Conservation (phyloP, 345 rosid genomes). For the Mallotus nudiflorus region DNA sequence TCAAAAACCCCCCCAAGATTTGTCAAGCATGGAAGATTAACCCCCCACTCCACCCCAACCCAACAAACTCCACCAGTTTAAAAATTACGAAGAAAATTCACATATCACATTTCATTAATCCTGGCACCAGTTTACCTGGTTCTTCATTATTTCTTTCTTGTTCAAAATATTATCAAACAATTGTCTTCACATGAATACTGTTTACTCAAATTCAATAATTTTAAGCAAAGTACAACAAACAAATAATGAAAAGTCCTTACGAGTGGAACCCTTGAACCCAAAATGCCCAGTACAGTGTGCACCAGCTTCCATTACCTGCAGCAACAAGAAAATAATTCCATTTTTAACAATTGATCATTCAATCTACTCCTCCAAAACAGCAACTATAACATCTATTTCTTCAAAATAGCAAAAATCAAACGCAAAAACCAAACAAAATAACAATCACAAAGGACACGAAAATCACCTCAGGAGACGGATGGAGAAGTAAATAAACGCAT, state of each 20-base stretch:
- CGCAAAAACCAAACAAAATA: background rate
- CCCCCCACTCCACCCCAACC: background rate
- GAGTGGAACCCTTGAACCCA: conserved; percentile 42
- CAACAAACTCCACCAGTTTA: no score
- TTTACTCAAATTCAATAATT: background rate
- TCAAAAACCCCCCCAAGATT: background rate
- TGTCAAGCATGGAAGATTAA: background rate
- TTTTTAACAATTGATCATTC: background rate
- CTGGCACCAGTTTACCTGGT: background rate
- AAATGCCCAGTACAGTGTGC: conserved; percentile 51
- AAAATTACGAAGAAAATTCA: no score
- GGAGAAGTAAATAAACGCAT: conserved; percentile 72
- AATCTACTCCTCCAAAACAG: background rate
- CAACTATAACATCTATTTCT: background rate
- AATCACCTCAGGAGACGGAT: conserved; percentile 61
- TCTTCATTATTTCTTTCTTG: background rate
- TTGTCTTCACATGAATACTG: background rate
- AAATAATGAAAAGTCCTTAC: conserved; percentile 33
- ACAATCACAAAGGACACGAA: background rate
- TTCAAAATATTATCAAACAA: background rate
- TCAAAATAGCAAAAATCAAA: background rate
- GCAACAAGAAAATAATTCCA: background rate
- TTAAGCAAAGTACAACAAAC: background rate
- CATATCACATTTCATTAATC: background rate
- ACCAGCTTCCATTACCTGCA: conserved; percentile 70